Evolutionary conservation across 2,329 filamentous ascomycete species (phyloP).

Genomic region (Metarhizium anisopliae): DNA sequence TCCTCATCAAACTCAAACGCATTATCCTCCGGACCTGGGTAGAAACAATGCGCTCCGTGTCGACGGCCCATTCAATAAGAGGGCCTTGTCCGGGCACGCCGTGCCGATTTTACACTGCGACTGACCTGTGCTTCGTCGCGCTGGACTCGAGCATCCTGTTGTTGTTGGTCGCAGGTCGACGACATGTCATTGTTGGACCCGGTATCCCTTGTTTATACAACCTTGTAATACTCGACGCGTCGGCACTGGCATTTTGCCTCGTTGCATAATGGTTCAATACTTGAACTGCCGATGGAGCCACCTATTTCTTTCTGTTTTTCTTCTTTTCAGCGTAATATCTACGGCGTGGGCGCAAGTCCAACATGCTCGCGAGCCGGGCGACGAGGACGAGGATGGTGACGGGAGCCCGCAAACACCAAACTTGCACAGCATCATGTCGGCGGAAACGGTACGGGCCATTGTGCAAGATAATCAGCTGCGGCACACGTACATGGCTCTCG

Average conservation of each 20-base stretch:
- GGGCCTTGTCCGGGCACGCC: no score
- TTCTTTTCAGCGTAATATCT: background rate
- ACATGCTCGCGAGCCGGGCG: background rate
- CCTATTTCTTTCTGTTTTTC: background rate
- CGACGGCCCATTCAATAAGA: no score
- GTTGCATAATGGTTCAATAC: background rate
- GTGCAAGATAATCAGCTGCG: conserved; percentile 5
- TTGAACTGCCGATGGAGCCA: background rate
- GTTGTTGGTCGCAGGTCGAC: background rate
- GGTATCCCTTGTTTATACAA: background rate
- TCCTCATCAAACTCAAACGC: no score
- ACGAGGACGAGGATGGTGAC: background rate
- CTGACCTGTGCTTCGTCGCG: no score
- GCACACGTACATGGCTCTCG: conserved; percentile 8
- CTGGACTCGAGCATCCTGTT: no score
- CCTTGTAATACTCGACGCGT: background rate
- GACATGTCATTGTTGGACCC: background rate
- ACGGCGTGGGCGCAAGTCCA: background rate
- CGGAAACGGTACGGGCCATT: background rate
- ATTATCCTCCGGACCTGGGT: no score
- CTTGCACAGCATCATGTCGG: background rate
- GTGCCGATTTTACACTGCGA: no score
- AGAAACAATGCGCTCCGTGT: no score
- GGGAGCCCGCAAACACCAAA: no score
- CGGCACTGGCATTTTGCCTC: background rate